Conservation (phyloP, 768 basidiomycete species). For the Porphyrellus cyaneotinctus region DNA sequence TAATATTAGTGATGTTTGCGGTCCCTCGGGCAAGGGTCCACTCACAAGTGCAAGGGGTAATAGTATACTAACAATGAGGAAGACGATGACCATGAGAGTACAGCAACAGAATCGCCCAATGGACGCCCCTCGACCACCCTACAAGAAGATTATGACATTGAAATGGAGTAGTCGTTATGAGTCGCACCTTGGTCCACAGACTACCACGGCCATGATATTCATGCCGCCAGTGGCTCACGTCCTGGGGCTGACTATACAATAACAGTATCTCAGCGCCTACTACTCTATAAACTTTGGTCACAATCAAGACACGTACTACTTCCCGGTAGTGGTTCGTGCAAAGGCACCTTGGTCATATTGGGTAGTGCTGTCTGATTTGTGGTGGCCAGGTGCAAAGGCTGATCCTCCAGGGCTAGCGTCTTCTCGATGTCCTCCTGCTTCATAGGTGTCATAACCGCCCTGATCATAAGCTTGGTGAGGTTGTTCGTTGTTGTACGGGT, state of each 20-base stretch:
- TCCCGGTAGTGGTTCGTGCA: conserved; percentile 29
- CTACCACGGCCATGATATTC: conserved; percentile 48
- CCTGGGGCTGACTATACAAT: conserved; percentile 20
- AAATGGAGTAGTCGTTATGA: neutral
- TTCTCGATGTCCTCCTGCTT: conserved; percentile 34
- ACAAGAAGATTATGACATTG: neutral
- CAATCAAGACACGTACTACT: conserved; percentile 28
- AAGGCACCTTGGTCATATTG: conserved; percentile 44
- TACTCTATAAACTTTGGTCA: neutral
- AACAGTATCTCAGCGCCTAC: conserved; percentile 2
- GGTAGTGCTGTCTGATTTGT: conserved; percentile 30
- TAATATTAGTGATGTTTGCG: neutral
- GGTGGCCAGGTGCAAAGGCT: conserved; percentile 17
- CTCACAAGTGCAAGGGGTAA: conserved; percentile 66
- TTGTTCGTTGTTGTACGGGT: conserved; percentile 43
- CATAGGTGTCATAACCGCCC: conserved; percentile 33
- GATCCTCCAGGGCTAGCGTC: conserved; percentile 30
- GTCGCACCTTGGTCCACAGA: conserved; percentile 62
- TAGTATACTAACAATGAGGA: conserved; percentile 62
- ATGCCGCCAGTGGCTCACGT: conserved; percentile 49
- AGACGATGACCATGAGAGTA: conserved; percentile 59
- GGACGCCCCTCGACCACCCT: conserved; percentile 62
- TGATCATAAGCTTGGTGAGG: conserved; percentile 55
- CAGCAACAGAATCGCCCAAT: conserved; percentile 74
- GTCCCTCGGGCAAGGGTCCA: neutral